A percentile compares a stretch with the other conserved stretches of the same genome.
phyloP scores from a whole-genome alignment of 768 basidiomycete species.

The Agrocybe praecox region DNA sequence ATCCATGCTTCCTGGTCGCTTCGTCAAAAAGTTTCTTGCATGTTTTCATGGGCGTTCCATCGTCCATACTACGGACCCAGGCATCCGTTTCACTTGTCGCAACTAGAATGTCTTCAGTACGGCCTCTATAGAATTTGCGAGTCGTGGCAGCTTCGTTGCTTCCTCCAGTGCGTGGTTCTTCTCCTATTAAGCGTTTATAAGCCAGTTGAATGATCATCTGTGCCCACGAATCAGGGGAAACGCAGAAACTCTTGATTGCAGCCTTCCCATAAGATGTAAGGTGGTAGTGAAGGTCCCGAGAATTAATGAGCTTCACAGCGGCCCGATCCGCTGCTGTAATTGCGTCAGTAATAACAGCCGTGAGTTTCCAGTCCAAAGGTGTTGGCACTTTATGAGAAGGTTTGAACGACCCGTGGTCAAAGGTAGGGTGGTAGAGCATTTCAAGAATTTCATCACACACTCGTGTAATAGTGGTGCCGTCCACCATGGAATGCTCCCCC shows the following conservation, averaged over 20 bases:
- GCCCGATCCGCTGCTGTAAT: slow-evolving; percentile 59
- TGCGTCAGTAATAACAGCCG: slow-evolving; percentile 45
- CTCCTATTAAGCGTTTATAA: slow-evolving; percentile 68
- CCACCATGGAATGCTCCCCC: slow-evolving; percentile 96
- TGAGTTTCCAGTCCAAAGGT: slow-evolving; percentile 67
- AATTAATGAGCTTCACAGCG: slow-evolving; percentile 59
- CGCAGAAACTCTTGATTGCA: slow-evolving; percentile 81
- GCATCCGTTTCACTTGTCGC: slow-evolving; percentile 75
- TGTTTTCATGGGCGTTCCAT: slow-evolving; percentile 41
- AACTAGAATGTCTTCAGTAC: slow-evolving; percentile 93
- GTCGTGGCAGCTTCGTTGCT: slow-evolving; percentile 97
- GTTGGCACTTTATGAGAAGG: slow-evolving; percentile 36
- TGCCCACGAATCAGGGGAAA: slow-evolving; percentile 95
- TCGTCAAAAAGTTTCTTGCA: slow-evolving; percentile 54
- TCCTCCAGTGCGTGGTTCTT: slow-evolving; percentile 61
- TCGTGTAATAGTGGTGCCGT: slow-evolving; percentile 81
- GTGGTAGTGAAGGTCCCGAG: slow-evolving; percentile 64
- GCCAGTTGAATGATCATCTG: slow-evolving; percentile 93
- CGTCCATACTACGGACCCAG: slow-evolving; percentile 79
- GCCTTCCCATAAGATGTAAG: slow-evolving; percentile 83
- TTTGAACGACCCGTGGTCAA: slow-evolving; percentile 54
- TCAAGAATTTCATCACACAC: slow-evolving; percentile 72
- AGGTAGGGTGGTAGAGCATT: slow-evolving; percentile 55
- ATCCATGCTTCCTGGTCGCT: slow-evolving; percentile 67
- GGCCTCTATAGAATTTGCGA: slow-evolving; percentile 84